Conservation (phyloP, 2,329 filamentous ascomycete species). For the Claviceps pazoutovae region DNA sequence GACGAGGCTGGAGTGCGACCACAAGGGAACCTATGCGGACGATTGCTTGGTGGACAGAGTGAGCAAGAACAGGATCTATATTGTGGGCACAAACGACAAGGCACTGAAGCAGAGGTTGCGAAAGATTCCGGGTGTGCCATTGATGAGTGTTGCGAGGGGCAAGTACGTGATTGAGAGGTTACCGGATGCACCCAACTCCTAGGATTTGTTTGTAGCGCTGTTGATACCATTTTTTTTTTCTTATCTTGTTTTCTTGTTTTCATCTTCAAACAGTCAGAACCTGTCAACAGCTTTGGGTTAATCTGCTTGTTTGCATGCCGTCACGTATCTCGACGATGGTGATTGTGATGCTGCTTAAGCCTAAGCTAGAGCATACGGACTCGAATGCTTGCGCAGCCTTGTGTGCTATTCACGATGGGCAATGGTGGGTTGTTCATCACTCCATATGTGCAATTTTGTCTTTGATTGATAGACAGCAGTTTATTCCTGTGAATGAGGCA, state of each 20-base stretch:
- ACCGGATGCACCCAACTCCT: conserved; percentile 60
- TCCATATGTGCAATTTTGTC: too few species aligned
- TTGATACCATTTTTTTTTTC: not conserved
- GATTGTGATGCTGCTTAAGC: too few species aligned
- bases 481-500: too few species aligned
- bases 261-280: not conserved
- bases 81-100: conserved; percentile 64
- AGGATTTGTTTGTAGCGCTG: not conserved
- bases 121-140: conserved; percentile 54
- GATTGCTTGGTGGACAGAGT: conserved; percentile 71
- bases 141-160: conserved; percentile 69
- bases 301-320: too few species aligned
- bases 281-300: not conserved
- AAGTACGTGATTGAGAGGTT: conserved; percentile 93
- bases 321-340: too few species aligned
- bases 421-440: too few species aligned
- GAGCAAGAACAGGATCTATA: conserved; percentile 61
- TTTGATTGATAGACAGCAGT: too few species aligned
- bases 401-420: too few species aligned
- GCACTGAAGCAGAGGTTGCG: conserved; percentile 71
- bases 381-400: too few species aligned
- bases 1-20: conserved; percentile 74
- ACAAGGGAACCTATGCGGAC: conserved; percentile 72
- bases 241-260: not conserved
- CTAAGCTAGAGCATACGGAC: too few species aligned